Evolutionary conservation across 1,284 basidiomycete species (phyloP), one percentile per base, ranked within the genome.

Genomic region (Boletellus deceptivus): DNA sequence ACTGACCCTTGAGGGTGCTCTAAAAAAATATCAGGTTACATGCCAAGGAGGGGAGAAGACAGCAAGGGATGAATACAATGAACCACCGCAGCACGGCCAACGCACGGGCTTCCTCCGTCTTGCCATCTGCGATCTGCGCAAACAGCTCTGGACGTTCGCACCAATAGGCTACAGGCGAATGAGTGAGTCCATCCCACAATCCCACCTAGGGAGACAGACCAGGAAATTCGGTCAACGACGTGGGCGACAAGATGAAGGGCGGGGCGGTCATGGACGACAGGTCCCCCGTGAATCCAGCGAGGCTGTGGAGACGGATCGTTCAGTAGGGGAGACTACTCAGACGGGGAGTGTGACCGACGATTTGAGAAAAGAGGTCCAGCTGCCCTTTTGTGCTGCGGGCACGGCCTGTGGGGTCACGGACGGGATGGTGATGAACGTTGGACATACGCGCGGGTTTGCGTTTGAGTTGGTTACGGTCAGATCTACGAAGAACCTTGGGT

Each of bases 221-320:
- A 53, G 92, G 92, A 69, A 93, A 96, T 70, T 96, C 93, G 0
- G 89, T 91, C 46, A 91, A 76, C 6, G 86, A 90, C 6, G 85
- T 84, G 17, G 92, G 91, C 3, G 91, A 93, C 51, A 94, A 80
- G 60, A 95, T 94, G 75, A 95, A 91, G 1, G 87, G 86, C n/a
- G 96, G 96, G 0, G 95, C 96, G 0, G 96, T 98, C 75, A 99
- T 78, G 5, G 88, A 86, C 2, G 90, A 96, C 47, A 99, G 79
- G 74, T 99, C 96, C 53, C 95, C 95, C 3, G 91, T 91, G 67
- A 93, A 84, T 46, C 84, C 84, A 39, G 90, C 83, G 58, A 94
- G 84, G 52, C 87, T 90, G 56, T 33, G 44, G 31, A 18, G 27
- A 50, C 11, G 18, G 18, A 40, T 1, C 3, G 4, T 48, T 64